Conservation (phyloP, 192 early-diverging fungal genomes). For the Backusella macrospora region DNA sequence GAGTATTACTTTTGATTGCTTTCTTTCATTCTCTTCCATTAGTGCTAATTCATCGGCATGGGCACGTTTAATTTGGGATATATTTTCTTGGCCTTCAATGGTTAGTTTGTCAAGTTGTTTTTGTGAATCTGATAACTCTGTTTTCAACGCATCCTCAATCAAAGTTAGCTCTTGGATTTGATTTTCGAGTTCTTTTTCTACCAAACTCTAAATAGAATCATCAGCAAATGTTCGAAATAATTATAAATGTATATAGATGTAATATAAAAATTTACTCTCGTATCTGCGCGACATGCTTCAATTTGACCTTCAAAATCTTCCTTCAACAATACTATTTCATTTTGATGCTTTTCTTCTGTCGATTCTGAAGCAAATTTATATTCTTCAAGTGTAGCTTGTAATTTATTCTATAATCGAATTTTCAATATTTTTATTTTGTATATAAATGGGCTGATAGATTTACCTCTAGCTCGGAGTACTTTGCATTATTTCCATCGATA, state of each 20-base stretch:
- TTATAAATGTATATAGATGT: background rate
- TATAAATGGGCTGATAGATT: background rate
- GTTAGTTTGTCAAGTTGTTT: background rate
- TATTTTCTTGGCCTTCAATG: background rate
- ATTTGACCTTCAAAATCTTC: background rate
- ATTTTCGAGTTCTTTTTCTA: background rate
- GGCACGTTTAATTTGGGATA: background rate
- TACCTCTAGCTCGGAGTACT: background rate
- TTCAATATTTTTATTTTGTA: background rate
- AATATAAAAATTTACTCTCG: background rate
- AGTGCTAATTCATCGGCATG: background rate
- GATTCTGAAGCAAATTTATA: background rate
- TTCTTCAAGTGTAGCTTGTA: background rate
- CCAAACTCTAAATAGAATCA: background rate
- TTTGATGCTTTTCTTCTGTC: background rate
- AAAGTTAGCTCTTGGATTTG: background rate
- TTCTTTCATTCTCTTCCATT: background rate
- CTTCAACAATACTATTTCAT: background rate
- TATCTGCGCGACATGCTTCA: background rate
- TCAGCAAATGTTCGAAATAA: background rate
- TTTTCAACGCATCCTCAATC: background rate
- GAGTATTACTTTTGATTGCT: slow-evolving; percentile 1
- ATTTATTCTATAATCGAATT: background rate
- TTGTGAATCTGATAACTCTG: background rate
- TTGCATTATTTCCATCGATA: background rate